These are phyloP conservation scores for Clavispora vitiphila DNA, from an alignment of 805 yeast species.

Conservation along the genomic window DNA sequence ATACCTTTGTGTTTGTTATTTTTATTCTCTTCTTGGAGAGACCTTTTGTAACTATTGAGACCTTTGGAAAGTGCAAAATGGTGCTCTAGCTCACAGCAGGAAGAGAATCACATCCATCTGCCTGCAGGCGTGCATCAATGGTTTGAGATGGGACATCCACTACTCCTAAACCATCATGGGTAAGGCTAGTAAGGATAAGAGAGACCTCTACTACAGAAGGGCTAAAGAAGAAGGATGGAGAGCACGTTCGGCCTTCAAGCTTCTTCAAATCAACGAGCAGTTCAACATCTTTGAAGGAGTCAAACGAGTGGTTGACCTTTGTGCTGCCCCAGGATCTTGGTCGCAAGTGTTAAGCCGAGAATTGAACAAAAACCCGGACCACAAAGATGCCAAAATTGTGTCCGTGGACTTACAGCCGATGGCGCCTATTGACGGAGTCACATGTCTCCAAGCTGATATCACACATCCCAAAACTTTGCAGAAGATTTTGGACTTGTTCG, in stretches of 20 bases:
- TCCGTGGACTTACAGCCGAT: slow-evolving; percentile 97
- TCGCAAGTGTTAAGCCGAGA: slow-evolving; percentile 85
- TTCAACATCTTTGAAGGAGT: slow-evolving; percentile 74
- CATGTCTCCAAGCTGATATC: slow-evolving; percentile 90
- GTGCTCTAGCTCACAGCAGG: too few relatives aligned
- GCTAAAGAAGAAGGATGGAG: slow-evolving; percentile 99
- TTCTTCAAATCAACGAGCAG: slow-evolving; percentile 85
- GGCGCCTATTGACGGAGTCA: slow-evolving; percentile 92
- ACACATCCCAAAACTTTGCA: slow-evolving; percentile 89
- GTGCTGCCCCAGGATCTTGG: slow-evolving; percentile 86
- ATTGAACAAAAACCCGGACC: slow-evolving; percentile 30
- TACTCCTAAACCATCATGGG: slow-evolving; percentile 45
- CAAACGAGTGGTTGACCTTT: slow-evolving; percentile 84
- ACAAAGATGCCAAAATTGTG: slow-evolving; percentile 62
- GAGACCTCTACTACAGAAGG: slow-evolving; percentile 85
- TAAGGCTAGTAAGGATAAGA: slow-evolving; percentile 87
- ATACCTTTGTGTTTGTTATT: too few relatives aligned
- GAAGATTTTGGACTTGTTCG: slow-evolving; percentile 73
- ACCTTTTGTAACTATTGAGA: too few relatives aligned
- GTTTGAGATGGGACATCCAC: not conserved
- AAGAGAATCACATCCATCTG: not conserved
- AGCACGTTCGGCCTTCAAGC: slow-evolving; percentile 93
- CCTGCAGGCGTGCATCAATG: not conserved
- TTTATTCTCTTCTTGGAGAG: too few relatives aligned
- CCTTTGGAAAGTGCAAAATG: too few relatives aligned